A percentile compares a stretch with the other conserved stretches of the same genome.
phyloP scores from a whole-genome alignment of 169 alveolate species.

The Eimeria acervulina region DNA sequence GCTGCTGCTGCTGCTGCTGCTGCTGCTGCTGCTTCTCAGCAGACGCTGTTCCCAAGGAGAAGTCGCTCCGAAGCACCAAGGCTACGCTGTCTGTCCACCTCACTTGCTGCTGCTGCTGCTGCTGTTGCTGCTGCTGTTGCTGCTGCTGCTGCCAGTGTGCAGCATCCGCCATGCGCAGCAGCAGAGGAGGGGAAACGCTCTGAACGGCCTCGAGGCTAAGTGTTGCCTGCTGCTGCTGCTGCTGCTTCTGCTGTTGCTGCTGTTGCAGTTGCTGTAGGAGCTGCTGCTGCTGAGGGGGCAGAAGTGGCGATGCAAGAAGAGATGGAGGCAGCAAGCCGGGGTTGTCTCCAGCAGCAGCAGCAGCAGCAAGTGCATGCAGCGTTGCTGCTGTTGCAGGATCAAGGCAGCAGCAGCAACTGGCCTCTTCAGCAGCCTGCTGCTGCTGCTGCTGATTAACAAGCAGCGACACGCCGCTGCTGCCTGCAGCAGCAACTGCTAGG shows the following conservation, averaged over 20 bases:
- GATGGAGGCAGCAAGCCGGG: conserved; percentile 1
- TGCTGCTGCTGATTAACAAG: conserved; percentile 11
- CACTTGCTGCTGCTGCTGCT: conserved; percentile 54
- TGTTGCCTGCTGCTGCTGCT: background rate
- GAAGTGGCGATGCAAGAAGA: background rate
- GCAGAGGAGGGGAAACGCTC: background rate
- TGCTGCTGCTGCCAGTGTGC: conserved; percentile 33
- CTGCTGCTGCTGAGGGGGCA: conserved; percentile 1
- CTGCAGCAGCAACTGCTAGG: conserved; percentile 41
- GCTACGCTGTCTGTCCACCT: conserved; percentile 41
- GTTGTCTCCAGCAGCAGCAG: background rate
- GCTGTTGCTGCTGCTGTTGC: conserved; percentile 47
- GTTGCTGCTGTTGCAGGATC: conserved; percentile 30
- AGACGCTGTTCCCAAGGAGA: background rate
- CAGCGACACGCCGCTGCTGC: conserved; percentile 11
- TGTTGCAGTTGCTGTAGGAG: conserved; percentile 41
- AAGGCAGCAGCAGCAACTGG: conserved; percentile 24
- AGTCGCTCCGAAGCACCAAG: background rate
- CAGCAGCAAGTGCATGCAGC: conserved; percentile 63
- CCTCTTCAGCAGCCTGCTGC: conserved; percentile 1
- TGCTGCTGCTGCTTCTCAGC: conserved; percentile 63
- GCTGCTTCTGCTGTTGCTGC: conserved; percentile 19
- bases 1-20: conserved; percentile 60
- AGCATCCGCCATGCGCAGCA: conserved; percentile 42
- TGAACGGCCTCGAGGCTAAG: conserved; percentile 22